Conservation (phyloP, 768 basidiomycete genomes). For the Podaxis mareebaensis region DNA sequence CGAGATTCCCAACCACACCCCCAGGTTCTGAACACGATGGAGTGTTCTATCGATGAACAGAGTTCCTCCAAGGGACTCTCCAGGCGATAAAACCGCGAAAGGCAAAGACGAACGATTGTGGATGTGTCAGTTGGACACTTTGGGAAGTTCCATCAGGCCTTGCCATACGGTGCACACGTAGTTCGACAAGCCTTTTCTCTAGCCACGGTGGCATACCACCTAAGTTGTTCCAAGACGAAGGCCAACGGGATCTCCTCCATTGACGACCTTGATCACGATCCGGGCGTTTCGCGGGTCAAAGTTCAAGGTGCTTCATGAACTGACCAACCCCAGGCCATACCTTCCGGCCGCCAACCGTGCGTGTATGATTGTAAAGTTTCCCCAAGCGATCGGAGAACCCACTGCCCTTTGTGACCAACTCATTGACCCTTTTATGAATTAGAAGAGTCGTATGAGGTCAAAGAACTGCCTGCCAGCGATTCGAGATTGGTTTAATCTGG, state of each 20-base stretch:
- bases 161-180: slow-evolving; percentile 5
- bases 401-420: neutral
- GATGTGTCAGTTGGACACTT: slow-evolving; percentile 13
- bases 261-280: neutral
- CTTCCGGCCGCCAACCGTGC: neutral
- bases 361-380: neutral
- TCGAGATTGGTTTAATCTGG: slow-evolving; percentile 6
- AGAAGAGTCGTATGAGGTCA: neutral
- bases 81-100: slow-evolving; percentile 14
- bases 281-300: neutral
- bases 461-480: neutral
- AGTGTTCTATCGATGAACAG: slow-evolving; percentile 16
- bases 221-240: neutral
- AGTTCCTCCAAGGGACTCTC: slow-evolving; percentile 1
- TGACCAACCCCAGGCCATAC: neutral
- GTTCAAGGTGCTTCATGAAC: neutral
- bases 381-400: slow-evolving; percentile 13
- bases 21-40: slow-evolving; percentile 4
- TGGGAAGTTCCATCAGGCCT: slow-evolving; percentile 12
- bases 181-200: slow-evolving; percentile 4
- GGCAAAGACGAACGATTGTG: slow-evolving; percentile 3
- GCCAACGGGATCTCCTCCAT: neutral
- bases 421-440: neutral
- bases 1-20: neutral
- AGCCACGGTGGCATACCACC: neutral